A percentile compares a stretch with the other conserved stretches of the same genome.
These are phyloP conservation scores for Sclerotinia glacialis DNA, from an alignment of 2,329 filamentous ascomycete species.

Conservation along the genomic window DNA sequence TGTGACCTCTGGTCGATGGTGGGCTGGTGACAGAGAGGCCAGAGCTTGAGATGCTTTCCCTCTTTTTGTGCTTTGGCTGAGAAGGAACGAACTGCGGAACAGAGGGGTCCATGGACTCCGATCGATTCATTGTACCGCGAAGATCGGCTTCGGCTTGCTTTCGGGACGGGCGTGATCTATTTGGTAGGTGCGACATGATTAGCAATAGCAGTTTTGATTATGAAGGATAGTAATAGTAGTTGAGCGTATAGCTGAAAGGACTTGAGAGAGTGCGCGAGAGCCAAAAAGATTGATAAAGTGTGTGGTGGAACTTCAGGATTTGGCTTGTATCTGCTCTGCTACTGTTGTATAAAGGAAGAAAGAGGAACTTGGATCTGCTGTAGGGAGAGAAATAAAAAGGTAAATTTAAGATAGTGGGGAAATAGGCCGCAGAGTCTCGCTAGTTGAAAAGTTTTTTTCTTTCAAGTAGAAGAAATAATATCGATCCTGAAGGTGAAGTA, in stretches of 20 bases:
- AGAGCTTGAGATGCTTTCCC: neutral
- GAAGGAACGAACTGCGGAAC: slow-evolving; percentile 1
- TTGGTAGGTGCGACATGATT: slow-evolving; percentile 15
- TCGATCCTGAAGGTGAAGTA: slow-evolving; percentile 11
- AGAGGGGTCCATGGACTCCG: slow-evolving; percentile 10
- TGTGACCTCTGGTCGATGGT: neutral
- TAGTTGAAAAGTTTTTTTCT: slow-evolving; percentile 13
- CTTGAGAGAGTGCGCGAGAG: neutral
- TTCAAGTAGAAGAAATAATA: slow-evolving; percentile 2
- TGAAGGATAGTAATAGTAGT: slow-evolving; percentile 6
- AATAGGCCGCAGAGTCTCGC: neutral
- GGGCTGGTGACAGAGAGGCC: neutral
- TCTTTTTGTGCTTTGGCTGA: neutral
- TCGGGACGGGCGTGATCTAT: neutral
- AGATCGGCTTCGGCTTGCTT: slow-evolving; percentile 13
- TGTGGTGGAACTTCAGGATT: neutral
- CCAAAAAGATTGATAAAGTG: neutral
- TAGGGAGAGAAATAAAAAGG: neutral
- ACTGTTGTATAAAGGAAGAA: neutral
- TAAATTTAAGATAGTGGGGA: neutral
- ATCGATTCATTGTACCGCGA: slow-evolving; percentile 2
- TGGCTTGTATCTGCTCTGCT: neutral
- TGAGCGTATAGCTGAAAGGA: slow-evolving; percentile 1
- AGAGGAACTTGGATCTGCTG: neutral
- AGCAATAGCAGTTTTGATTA: slow-evolving; percentile 7